A percentile compares a stretch with the other conserved stretches of the same genome.
These are phyloP conservation scores for Fagopyrum esculentum DNA, from an alignment of 148 eudicot genomes.

Conservation along the genomic window DNA sequence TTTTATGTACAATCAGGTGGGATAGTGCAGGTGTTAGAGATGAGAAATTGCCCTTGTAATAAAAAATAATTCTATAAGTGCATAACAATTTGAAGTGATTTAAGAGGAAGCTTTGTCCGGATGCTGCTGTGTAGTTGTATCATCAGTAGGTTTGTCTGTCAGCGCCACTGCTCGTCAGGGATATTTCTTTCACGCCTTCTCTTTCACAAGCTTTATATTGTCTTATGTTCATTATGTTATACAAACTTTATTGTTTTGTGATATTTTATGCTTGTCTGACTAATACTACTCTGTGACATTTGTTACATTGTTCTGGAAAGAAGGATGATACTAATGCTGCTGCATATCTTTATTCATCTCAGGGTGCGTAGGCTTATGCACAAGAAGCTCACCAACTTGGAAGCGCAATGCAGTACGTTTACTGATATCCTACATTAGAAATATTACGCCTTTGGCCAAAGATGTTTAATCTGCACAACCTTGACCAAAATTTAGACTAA, in stretches of 20 bases:
- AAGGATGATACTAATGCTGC: not conserved
- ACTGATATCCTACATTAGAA: constrained; percentile 1
- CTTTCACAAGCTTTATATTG: not conserved
- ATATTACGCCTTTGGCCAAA: not conserved
- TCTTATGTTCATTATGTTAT: not conserved
- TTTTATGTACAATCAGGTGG: too few species aligned
- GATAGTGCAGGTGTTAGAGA: too few species aligned
- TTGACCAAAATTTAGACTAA: constrained; percentile 1
- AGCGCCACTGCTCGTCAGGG: not conserved
- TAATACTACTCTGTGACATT: not conserved
- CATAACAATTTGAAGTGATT: too few species aligned
- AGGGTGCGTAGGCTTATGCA: not conserved
- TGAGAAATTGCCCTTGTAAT: too few species aligned
- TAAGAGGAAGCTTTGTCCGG: too few species aligned
- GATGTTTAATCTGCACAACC: not conserved
- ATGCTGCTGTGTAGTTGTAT: too few species aligned
- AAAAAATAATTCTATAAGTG: too few species aligned
- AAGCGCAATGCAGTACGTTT: not conserved
- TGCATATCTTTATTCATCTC: not conserved
- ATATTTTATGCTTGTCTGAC: not conserved
- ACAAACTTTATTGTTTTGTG: not conserved
- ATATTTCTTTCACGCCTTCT: not conserved
- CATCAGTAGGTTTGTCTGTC: too few species aligned
- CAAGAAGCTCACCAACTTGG: not conserved
- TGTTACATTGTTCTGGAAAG: not conserved